Evolutionary conservation across 108 stramenopile genomes (phyloP).

Genomic region (Cyclotella kingstonii): DNA sequence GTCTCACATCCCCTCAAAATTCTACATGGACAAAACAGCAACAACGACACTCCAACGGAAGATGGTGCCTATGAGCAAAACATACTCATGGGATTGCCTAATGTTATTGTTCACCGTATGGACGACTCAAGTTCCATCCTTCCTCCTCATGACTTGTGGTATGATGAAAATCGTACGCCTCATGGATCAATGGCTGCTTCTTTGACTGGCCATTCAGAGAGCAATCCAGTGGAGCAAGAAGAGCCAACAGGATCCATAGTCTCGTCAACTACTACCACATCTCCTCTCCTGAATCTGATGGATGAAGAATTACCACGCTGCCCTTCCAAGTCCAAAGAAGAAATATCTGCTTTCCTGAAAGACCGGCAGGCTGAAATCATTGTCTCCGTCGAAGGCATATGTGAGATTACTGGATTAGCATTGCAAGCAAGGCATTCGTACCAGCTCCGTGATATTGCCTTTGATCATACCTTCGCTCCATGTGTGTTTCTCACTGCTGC

Average conservation of each 20-base stretch:
- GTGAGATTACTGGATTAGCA: constrained; percentile 83
- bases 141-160: constrained; percentile 65
- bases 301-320: constrained; percentile 28
- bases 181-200: constrained; percentile 21
- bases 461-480: constrained; percentile 83
- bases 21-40: constrained; percentile 29
- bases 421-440: constrained; percentile 95
- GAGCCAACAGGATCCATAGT: not conserved
- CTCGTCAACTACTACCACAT: not conserved
- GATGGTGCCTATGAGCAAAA: constrained; percentile 46
- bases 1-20: constrained; percentile 41
- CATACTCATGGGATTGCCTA: constrained; percentile 92
- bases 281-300: not conserved
- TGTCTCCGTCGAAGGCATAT: constrained; percentile 94
- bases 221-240: no score
- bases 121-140: constrained; percentile 83
- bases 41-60: not conserved
- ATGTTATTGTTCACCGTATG: constrained; percentile 91
- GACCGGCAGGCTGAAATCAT: constrained; percentile 93
- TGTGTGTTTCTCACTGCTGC: constrained; percentile 64
- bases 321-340: constrained; percentile 38
- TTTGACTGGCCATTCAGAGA: not conserved
- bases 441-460: constrained; percentile 73
- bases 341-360: constrained; percentile 61
- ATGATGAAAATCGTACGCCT: constrained; percentile 55